Conservation (phyloP, 345 rosid genomes). For the Camelina laxa region DNA sequence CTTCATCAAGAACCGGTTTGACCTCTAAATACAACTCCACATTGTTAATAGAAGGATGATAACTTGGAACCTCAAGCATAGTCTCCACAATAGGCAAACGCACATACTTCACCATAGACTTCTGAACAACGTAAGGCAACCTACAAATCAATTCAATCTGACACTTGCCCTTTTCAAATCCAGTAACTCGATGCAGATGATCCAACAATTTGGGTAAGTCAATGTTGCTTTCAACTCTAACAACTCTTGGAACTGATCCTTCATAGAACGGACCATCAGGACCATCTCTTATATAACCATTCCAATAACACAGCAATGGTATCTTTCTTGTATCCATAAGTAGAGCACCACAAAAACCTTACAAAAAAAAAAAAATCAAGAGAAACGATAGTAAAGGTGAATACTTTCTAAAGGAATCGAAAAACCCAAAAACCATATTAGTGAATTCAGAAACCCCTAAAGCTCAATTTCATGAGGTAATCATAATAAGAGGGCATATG, state of each 20-base stretch:
- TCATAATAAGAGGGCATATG: not conserved
- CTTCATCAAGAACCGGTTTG: not conserved
- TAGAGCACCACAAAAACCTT: not conserved
- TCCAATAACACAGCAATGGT: not conserved
- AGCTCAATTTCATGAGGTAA: not conserved
- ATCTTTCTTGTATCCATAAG: not conserved
- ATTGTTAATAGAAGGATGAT: not conserved
- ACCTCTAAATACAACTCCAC: not conserved
- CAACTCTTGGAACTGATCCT: not conserved
- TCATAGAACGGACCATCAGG: not conserved
- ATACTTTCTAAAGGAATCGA: not conserved
- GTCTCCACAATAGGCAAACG: not conserved
- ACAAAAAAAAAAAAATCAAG: not conserved
- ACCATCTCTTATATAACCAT: not conserved
- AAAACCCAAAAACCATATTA: not conserved
- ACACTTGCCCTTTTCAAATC: not conserved
- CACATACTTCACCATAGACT: not conserved
- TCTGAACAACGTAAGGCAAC: not conserved
- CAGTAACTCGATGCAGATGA: not conserved
- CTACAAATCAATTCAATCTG: not conserved
- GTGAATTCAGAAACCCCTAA: not conserved
- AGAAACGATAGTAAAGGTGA: not conserved
- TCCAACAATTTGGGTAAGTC: not conserved
- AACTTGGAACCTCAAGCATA: not conserved
- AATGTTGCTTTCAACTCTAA: not conserved